Evolutionary conservation across 176 grass and related monocot genomes (phyloP).

Genomic region (Avena atlantica): DNA sequence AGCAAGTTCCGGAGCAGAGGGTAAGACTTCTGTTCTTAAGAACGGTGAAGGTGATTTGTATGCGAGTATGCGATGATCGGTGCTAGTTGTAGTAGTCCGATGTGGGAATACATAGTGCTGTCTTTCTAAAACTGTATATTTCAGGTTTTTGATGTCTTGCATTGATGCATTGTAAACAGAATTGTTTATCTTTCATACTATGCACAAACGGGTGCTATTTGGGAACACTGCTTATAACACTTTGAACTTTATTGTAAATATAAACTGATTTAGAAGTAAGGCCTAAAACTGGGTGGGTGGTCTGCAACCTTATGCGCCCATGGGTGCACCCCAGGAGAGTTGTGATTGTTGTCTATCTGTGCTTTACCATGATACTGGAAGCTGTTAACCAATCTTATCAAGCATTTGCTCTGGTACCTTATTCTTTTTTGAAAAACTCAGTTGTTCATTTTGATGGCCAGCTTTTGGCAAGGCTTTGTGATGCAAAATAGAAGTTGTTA

Average conservation of each 20-base stretch:
- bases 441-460: not conserved
- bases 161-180: not conserved
- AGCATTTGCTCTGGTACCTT: not conserved
- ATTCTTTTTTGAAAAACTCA: not conserved
- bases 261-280: not conserved
- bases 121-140: not conserved
- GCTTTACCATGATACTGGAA: not conserved
- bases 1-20: constrained; percentile 66
- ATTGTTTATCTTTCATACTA: not conserved
- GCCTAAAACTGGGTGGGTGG: not conserved
- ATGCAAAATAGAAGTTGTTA: not conserved
- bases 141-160: constrained; percentile 24
- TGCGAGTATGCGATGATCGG: not conserved
- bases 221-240: not conserved
- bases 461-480: not conserved
- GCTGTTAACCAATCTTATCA: not conserved
- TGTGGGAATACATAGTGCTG: not conserved
- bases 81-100: not conserved
- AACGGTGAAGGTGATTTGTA: not conserved
- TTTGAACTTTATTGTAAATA: no score
- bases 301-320: not conserved
- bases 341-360: not conserved
- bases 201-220: not conserved
- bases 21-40: constrained; percentile 1
- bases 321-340: not conserved